Conservation (phyloP, 768 basidiomycete species). For the Inosperma sp. region DNA sequence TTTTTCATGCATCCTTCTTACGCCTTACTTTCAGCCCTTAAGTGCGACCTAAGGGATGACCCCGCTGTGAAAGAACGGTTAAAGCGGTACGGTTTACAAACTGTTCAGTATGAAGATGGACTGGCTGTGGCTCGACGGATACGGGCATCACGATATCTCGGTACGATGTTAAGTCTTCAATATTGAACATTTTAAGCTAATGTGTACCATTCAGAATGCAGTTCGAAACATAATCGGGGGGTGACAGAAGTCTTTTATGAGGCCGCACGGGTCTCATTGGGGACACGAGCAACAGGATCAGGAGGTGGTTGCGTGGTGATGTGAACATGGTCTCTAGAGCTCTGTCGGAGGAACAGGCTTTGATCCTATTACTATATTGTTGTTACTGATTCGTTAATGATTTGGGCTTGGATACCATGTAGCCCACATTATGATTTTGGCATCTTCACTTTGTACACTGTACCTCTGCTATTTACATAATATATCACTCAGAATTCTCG, state of each 20-base stretch:
- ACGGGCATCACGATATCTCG: constrained; percentile 90
- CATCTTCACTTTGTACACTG: too few relatives aligned
- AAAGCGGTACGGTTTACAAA: constrained; percentile 59
- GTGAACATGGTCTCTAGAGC: constrained; percentile 32
- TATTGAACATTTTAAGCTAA: background rate
- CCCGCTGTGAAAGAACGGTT: constrained; percentile 64
- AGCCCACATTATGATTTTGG: too few relatives aligned
- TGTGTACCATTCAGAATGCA: constrained; percentile 64
- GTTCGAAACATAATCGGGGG: constrained; percentile 94
- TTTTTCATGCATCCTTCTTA: background rate
- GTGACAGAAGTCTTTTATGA: constrained; percentile 93
- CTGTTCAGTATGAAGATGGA: constrained; percentile 91
- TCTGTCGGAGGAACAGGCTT: background rate
- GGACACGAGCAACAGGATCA: constrained; percentile 65
- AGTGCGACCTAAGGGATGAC: constrained; percentile 94
- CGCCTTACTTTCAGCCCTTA: constrained; percentile 57
- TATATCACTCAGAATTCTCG: too few relatives aligned
- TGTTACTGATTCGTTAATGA: background rate
- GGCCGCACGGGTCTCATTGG: constrained; percentile 79
- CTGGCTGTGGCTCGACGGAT: constrained; percentile 83
- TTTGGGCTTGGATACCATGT: background rate
- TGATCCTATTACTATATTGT: constrained; percentile 1
- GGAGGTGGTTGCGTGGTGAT: constrained; percentile 56
- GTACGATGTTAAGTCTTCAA: constrained; percentile 40
- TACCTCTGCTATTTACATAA: too few relatives aligned